Base-by-base conservation (phyloP, 768 basidiomycete genomes). In the Boletus edulis region DNA sequence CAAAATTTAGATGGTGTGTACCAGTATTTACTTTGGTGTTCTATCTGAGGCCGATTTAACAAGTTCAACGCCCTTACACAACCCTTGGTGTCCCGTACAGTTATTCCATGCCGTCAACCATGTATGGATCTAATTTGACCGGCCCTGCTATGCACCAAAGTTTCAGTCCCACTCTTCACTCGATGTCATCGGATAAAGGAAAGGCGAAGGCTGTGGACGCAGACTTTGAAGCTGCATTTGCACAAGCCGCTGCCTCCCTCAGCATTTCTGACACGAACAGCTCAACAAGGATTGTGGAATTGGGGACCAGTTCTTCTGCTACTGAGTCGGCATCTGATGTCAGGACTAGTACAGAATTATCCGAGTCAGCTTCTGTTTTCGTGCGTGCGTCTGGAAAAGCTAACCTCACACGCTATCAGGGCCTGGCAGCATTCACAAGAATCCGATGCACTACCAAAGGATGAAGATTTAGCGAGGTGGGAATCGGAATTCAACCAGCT, bases 201-300 rank as follows among this genome's bases (percentile, higher is more conserved):
- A 98, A 96, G 67, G 91, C 88, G 2, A 94, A 92, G 67, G 82
- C 77, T 17, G 78, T 81, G 52, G 87, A 91, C 49, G 82, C 81
- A 5, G 91, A 91, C 68, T 91, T 92, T 54, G 91, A 93, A 60
- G 86, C 86, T n/a, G 91, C 90, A 11, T 92, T 93, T 71, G 86
- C 84, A 12, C 81, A 87, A 61, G 75, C 80, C 3, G 75, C 76
- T 6, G 82, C 81, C n/a, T 82, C 83, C 18, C 63, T 85, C n/a
- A 69, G 71, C 14, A 64, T 73, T 13, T 58, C 64, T 27, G 76
- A 80, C 57, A 57, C 70, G 24, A 74, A 75, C 31, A 75, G 69
- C 46, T 78, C 80, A 17, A 51, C 71, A 15, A 73, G 75, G 48
- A 81, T 87, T 14, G 82, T 79, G 20, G 84, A 86, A 65, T 70